Evolutionary conservation across 1,284 basidiomycete species (phyloP), one percentile per base, ranked within the genome.

Genomic region (Ceratobasidium sp.): DNA sequence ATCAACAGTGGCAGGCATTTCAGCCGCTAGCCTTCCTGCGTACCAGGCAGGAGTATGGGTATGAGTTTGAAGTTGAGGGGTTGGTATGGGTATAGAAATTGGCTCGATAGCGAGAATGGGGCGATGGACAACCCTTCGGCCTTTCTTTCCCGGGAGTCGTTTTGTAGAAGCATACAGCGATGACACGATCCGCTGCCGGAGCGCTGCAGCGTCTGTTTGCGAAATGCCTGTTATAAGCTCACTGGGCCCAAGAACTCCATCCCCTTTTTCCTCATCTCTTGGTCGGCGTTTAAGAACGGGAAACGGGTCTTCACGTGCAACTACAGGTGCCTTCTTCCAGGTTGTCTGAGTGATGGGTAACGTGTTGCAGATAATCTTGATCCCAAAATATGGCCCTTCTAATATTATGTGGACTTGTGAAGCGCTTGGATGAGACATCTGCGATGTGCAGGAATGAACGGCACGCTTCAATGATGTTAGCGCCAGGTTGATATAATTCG

Each of bases 11-110:
- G 62, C 30, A 10, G 62, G 62, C 16, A 52, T 36, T 34, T 50
- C 62, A 28, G 62, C 62, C n/a, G 46, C 62, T 39, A 65, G 34
- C 6, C 23, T 28, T 9, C 62, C 62, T 39, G 62, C 62, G 14
- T 32, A 28, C 62, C 62, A 52, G 5, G 62, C 62, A 5, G 26
- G 16, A 36, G n/a, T 16, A 6, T 52, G 62, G 46, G 12, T 5
- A 26, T 21, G 34, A 3, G 36, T 3, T 0, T 59, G 36, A 30
- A 59, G 21, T 57, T n/a, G n/a, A n/a, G n/a, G n/a, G n/a, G n/a
- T n/a, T 16, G 34, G 39, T 23, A 3, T 21, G 21, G 57, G n/a
- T 43, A 41, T 2, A 36, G 32, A 18, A 45, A 18, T 45, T n/a
- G 43, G 18, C 9, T 10, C 43, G 43, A 45, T 9, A 45, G 16